A percentile compares a stretch with the other conserved stretches of the same genome.
Evolutionary conservation across 2,329 filamentous ascomycete species (phyloP).

Genomic region (Ascochyta pisi): DNA sequence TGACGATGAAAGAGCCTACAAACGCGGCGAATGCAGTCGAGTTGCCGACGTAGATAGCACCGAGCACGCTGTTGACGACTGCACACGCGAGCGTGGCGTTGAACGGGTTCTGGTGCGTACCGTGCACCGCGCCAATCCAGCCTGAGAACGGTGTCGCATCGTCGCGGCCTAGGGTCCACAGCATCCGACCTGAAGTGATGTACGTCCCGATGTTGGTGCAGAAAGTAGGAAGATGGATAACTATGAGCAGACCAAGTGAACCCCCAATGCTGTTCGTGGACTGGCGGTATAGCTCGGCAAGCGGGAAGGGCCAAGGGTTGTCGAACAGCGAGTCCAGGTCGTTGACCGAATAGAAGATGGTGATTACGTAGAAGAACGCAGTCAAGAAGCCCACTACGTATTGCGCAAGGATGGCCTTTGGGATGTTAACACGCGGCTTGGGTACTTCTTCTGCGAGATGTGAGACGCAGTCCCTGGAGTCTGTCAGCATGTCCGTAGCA

Average conservation of each 20-base stretch:
- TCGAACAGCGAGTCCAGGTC: conserved; percentile 63
- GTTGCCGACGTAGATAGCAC: conserved; percentile 70
- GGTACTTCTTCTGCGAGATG: conserved; percentile 66
- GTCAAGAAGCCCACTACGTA: conserved; percentile 47
- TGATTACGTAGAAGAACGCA: conserved; percentile 47
- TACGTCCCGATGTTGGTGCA: conserved; percentile 63
- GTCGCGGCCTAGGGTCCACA: conserved; percentile 68
- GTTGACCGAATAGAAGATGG: conserved; percentile 64
- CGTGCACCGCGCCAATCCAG: conserved; percentile 58
- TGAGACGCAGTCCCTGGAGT: conserved; percentile 63
- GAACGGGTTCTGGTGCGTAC: conserved; percentile 59
- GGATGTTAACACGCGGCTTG: conserved; percentile 48
- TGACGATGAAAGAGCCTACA: conserved; percentile 65
- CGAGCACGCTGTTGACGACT: conserved; percentile 62
- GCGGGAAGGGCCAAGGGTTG: conserved; percentile 62
- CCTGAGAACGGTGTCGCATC: conserved; percentile 61
- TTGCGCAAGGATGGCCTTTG: conserved; percentile 50
- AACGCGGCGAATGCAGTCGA: conserved; percentile 72
- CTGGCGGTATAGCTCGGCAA: conserved; percentile 69
- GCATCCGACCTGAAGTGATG: conserved; percentile 66
- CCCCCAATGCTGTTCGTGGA: conserved; percentile 51
- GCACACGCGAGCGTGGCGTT: conserved; percentile 63
- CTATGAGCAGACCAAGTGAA: conserved; percentile 54
- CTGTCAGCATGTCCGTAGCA: conserved; percentile 2
- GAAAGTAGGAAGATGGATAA: conserved; percentile 62